Evolutionary conservation across 176 grass and related monocot genomes (phyloP), one percentile per base, ranked within the genome.

Genomic region (Otatea glauca): DNA sequence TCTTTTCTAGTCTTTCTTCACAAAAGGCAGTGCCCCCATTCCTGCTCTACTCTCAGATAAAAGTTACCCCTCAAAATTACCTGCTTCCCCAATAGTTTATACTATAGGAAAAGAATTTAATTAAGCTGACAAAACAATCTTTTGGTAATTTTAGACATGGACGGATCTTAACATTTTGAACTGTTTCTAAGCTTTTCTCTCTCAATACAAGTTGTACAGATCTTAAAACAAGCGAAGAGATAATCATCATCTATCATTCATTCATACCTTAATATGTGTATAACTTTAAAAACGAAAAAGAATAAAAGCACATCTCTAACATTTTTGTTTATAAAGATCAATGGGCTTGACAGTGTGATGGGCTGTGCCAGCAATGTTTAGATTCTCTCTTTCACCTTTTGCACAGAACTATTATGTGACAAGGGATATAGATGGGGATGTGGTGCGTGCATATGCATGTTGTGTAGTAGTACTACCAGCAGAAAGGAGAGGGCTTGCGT

Each of bases 401-500:
- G 20, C 4, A 64, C 4, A 2, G 64, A 59, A 45, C 54, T 24
- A 38, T 38, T 47, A 78, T 39, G 69, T 76, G 70, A 83, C 80
- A 27, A 72, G 9, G 73, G 86, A 7, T 37, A 9, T 45, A 34
- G 68, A 72, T 73, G 14, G 66, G 39, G 17, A 51, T 38, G 24
- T 5, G 80, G 32, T 68, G 71, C 70, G 82, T 3, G 55, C 72
- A 81, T 35, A 54, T 44, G 82, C 77, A 25, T 37, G n/a, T 20
- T 23, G 54, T 63, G 72, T 14, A 27, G 25, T 16, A 39, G 20
- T 27, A 70, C 18, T 5, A 95, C 93, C 93, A 93, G 79, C 83
- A 93, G 75, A 91, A 93, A 66, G 89, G 81, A 13, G 91, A 93
- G 0, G 89, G 84, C 89, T 88, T 96, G 84, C 79, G 75, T 59